Base-by-base conservation (phyloP, 495 filamentous ascomycete genomes). In the Hypoxylon fragiforme region DNA sequence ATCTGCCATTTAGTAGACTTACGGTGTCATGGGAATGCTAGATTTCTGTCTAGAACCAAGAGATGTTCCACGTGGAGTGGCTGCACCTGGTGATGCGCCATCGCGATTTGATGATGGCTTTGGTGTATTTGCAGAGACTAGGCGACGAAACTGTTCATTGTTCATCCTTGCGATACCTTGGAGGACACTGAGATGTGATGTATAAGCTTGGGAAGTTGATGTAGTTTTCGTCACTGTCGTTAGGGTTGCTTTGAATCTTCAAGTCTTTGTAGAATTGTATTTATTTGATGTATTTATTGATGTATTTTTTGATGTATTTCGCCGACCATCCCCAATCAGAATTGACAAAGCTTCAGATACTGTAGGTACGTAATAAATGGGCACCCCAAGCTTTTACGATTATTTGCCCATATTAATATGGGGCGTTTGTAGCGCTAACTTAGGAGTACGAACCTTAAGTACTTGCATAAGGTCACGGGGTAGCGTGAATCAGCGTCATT, bases 111-210 rank as follows among this genome's bases (percentile, higher is more conserved):
- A 51, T 46, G 31, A 68, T 43, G 60, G 63, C 62, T 75, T 79
- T 34, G 65, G 57, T 7, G 69, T 50, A 28, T 74, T 76, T 15
- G 71, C 80, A 32, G 84, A 73, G 7, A 98, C 66, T n/a, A 98
- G 83, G 46, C 87, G 85, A 41, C 94, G 91, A 67, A 98, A 98
- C 67, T 98, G 90, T 13, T 89, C 81, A 81, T 97, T 97, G 69
- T 98, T 96, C 94, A 98, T 98, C 20, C 40, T 59, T 30, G 46
- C 31, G 34, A 22, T 3, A 28, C 19, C 41, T 24, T 11, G 6
- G 22, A 36, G 13, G 39, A 38, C 40, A 38, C 21, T 34, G 50
- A 13, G 16, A 20, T 37, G 21, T 4, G 15, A 34, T 38, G 15
- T 9, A 15, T n/a, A 3, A n/a, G 21, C 21, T 12, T 32, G 22